Evolutionary conservation across 164 flowering plant genomes (phyloP).

Genomic region (Aristolochia fimbriata): DNA sequence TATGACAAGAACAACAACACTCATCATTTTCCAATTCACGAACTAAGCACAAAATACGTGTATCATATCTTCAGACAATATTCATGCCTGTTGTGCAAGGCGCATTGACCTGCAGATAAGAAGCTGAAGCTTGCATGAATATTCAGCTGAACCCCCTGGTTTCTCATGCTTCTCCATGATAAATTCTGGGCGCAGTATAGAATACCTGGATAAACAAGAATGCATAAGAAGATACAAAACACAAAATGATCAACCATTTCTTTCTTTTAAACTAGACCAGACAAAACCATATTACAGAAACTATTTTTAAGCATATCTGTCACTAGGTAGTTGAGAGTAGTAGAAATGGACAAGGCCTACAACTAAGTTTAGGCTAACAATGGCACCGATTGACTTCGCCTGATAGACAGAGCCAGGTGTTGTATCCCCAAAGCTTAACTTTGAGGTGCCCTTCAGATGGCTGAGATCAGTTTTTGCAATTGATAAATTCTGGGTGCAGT

Average conservation of each 20-base stretch:
- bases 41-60: background rate
- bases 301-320: conserved; percentile 41
- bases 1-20: background rate
- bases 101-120: conserved; percentile 93
- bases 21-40: background rate
- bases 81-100: conserved; percentile 83
- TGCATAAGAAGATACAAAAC: background rate
- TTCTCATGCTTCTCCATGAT: conserved; percentile 89
- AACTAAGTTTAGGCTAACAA: conserved; percentile 95
- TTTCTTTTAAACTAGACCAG: too few relatives aligned
- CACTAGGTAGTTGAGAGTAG: conserved; percentile 98
- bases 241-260: too few relatives aligned
- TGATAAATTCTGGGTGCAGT: conserved; percentile 96
- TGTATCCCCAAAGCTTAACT: conserved; percentile 47
- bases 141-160: conserved; percentile 68
- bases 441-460: conserved; percentile 69
- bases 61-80: conserved; percentile 1
- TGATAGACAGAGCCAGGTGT: conserved; percentile 74
- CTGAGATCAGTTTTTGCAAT: conserved; percentile 95
- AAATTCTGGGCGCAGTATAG: conserved; percentile 97
- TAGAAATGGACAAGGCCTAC: conserved; percentile 96
- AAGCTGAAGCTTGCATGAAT: conserved; percentile 96
- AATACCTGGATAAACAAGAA: conserved; percentile 40
- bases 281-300: too few relatives aligned
- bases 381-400: conserved; percentile 96